Conservation (phyloP, 2,329 filamentous ascomycete species). For the Aureobasidium uvarum region DNA sequence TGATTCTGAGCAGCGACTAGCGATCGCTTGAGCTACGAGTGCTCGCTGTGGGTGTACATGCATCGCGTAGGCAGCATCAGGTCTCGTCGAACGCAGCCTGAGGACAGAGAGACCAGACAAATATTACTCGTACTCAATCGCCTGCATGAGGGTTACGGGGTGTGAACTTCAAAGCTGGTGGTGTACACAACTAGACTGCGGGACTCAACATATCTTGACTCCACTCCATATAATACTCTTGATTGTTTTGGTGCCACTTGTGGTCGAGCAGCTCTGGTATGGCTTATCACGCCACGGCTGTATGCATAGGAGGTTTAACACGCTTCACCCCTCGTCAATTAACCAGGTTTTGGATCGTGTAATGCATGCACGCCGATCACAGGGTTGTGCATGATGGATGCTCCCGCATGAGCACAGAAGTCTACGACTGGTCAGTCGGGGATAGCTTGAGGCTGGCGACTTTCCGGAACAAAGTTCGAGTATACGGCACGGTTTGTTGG, state of each 20-base stretch:
- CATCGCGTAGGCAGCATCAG: background rate
- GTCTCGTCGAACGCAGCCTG: background rate
- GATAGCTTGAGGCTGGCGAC: background rate
- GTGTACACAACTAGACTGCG: background rate
- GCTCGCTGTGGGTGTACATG: no score
- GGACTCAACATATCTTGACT: background rate
- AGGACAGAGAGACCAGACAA: background rate
- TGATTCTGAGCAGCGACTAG: background rate
- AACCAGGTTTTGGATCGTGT: slow-evolving; percentile 1
- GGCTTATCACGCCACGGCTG: background rate
- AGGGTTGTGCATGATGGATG: background rate
- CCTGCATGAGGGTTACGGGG: background rate
- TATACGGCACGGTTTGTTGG: background rate
- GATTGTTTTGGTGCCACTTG: background rate
- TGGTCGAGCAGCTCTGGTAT: background rate
- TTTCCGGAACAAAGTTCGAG: background rate
- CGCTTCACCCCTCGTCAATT: background rate
- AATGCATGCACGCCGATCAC: slow-evolving; percentile 21
- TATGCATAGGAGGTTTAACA: background rate
- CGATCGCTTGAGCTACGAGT: no score
- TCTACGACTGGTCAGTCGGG: slow-evolving; percentile 4
- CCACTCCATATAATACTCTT: no score
- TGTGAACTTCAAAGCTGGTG: background rate
- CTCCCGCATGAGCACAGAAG: slow-evolving; percentile 4
- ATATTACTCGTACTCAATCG: background rate